Evolutionary conservation across 1,284 basidiomycete species (phyloP), one percentile per base, ranked within the genome.

Genomic region (Violaceomyces palustris): DNA sequence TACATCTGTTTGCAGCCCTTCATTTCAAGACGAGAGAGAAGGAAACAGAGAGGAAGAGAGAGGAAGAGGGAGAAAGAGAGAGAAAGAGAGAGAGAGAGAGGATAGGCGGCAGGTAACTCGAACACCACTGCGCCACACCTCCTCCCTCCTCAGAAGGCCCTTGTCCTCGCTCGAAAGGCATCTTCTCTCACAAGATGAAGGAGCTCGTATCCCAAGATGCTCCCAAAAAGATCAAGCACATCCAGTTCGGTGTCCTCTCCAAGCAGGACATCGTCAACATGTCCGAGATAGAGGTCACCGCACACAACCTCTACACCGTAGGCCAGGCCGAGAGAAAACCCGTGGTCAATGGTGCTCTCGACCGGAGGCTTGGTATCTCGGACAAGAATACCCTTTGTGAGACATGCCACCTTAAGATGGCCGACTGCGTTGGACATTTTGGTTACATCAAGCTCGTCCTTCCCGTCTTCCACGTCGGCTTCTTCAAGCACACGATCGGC

Each of bases 361-460:
- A 73, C 41, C 50, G 68, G n/a, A 57, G 70, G 10, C 39, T 73
- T 44, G 94, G 94, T 34, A 93, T 93, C 2, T 90, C 89, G 32
- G 91, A 96, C 73, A 98, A 98, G 78, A 82, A 79, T 52, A 82
- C 86, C 9, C 86, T 84, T 59, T 99, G 94, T 75, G 87, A 93
- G 74, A 99, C 94, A 0, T 99, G 94, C 69, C 90, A 90, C 12
- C 82, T 91, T 54, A 84, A 83, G 31, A 85, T 89, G 46, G 87
- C 91, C 2, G 90, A 96, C 60, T 99, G 94, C 73, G 92, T 97
- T 6, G 94, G 94, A 1, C 92, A 97, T 75, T 96, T 93, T 74
- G 92, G 91, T 38, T 74, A 74, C 52, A 73, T 74, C 64, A 72
- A 72, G 47, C 82, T 98, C 27, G 84, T 87, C 24, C 83, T 99